These are phyloP conservation scores for Hyphopichia khmerensis DNA, from an alignment of 1,139 yeast species.

Conservation along the genomic window DNA sequence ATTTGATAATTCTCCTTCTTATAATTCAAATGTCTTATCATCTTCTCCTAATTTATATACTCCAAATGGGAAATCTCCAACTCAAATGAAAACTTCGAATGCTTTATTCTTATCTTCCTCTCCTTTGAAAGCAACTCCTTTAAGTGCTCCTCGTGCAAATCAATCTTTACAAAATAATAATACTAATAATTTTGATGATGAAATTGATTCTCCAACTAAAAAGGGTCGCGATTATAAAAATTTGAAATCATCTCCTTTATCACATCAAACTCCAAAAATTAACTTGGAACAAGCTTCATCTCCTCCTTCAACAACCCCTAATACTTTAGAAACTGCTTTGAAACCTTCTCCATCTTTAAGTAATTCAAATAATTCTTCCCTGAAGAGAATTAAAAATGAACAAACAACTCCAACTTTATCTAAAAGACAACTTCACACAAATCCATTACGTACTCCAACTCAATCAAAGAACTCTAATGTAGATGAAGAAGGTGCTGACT, in stretches of 20 bases:
- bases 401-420: conserved; percentile 39
- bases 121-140: conserved; percentile 27
- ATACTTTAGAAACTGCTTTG: conserved; percentile 17
- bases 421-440: conserved; percentile 21
- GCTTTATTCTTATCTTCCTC: conserved; percentile 29
- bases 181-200: conserved; percentile 4
- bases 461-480: conserved; percentile 25
- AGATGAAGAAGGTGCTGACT: conserved; percentile 80
- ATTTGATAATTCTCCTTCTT: conserved; percentile 6
- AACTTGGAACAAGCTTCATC: conserved; percentile 11
- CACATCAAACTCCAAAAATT: background rate
- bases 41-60: conserved; percentile 39
- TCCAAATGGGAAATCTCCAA: conserved; percentile 43
- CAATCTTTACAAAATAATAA: conserved; percentile 8
- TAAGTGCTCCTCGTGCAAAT: conserved; percentile 5
- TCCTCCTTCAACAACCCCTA: conserved; percentile 29
- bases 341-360: conserved; percentile 40
- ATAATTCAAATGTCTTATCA: conserved; percentile 15
- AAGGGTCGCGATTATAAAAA: conserved; percentile 11
- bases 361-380: background rate
- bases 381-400: conserved; percentile 8
- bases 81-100: conserved; percentile 40
- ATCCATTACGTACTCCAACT: conserved; percentile 38
- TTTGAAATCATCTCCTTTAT: conserved; percentile 17
- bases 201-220: conserved; percentile 34